A percentile compares a stretch with the other conserved stretches of the same genome.
Evolutionary conservation across 129 eudicot genomes (phyloP).

Genomic region (Solidago caesia): DNA sequence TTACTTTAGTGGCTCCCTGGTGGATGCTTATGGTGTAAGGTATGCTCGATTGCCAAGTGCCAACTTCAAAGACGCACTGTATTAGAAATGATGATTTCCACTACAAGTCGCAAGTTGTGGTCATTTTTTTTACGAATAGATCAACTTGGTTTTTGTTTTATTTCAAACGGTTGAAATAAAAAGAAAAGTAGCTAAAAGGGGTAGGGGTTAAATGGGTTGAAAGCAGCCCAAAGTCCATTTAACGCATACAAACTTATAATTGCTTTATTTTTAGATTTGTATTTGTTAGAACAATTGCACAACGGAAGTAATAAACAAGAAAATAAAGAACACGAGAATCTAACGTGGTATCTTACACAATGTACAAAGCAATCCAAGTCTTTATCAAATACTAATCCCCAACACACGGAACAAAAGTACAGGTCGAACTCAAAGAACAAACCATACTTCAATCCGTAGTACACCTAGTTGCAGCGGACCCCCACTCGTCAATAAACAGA

Average conservation of each 20-base stretch:
- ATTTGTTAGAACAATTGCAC: background rate
- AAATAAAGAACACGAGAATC: too few relatives aligned
- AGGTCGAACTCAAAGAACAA: too few relatives aligned
- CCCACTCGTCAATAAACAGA: too few relatives aligned
- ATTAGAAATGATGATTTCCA: background rate
- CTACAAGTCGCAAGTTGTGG: background rate
- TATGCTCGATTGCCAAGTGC: conserved; percentile 24
- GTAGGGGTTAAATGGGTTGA: background rate
- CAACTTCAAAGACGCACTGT: background rate
- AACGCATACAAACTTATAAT: background rate
- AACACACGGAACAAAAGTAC: too few relatives aligned
- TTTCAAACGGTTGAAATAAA: background rate
- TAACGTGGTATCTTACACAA: too few relatives aligned
- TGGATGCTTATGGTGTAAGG: conserved; percentile 97
- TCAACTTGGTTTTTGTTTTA: background rate
- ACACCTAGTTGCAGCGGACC: too few relatives aligned
- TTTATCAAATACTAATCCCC: too few relatives aligned
- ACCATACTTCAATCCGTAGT: too few relatives aligned
- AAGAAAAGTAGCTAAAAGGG: background rate
- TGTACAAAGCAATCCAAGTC: too few relatives aligned
- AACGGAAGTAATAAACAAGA: too few relatives aligned
- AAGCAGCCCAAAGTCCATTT: background rate
- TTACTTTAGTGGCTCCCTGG: conserved; percentile 98
- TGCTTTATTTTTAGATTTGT: background rate
- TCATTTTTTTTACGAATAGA: background rate